Base-by-base conservation (phyloP, 1,284 basidiomycete species). In the Heterobasidion irregulare region DNA sequence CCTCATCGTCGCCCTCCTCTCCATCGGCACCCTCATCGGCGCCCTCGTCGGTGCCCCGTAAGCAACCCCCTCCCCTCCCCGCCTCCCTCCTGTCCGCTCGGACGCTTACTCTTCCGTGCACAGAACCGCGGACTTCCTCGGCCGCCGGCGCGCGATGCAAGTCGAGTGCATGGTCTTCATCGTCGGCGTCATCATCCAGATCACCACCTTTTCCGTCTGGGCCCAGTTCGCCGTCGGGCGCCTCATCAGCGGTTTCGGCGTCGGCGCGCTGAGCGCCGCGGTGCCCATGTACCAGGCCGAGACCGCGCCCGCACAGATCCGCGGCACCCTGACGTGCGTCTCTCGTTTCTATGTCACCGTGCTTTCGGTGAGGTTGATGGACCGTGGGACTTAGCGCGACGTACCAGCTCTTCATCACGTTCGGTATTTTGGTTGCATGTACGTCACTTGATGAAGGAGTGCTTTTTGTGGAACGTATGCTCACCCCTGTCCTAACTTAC, bases 401-500 rank as follows among this genome's bases (percentile, higher is more conserved):
- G 0, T 89, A 86, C 62, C 87, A 91, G 64, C 73, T 90, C 18
- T 84, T 86, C 69, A 89, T 89, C 64, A 89, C 86, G 0, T 76
- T 86, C 60, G 88, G 88, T 61, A 90, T 91, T 58, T 77, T 92
- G 46, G 76, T 89, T 46, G 85, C 88, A 8, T 90, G 86, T 77
- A 61, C 47, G 76, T 71, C 7, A 46, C 38, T 44, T 32, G 26
- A 2, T 26, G 26, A 26, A 4, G 26, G 26, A 26, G 26, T 26
- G 26, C 26, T 26, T 52, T 18, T 19, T 13, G 16, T 16, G 3
- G 33, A 16, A 35, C 34, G 18, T 1, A 2, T 49, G 18, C 15
- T 18, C 16, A 18, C 16, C 6, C 35, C 13, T 26, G 44, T 48
- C 18, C 5, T 15, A 8, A 19, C 61, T 34, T 55, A 36, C 57